Evolutionary conservation across 768 basidiomycete species (phyloP).

Genomic region (Trametes elegans): DNA sequence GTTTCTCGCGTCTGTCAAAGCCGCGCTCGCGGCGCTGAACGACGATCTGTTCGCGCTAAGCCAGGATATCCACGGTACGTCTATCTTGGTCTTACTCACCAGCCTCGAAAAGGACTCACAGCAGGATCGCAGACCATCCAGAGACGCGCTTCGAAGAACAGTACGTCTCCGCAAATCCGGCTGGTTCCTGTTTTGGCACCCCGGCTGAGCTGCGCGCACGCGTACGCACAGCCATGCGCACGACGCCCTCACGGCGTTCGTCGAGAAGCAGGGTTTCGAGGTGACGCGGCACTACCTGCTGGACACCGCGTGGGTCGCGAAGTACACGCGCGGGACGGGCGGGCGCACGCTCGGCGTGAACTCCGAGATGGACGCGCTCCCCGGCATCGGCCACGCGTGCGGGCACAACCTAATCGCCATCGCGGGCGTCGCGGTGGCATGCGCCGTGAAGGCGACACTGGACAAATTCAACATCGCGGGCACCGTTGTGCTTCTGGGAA

Average conservation of each 20-base stretch:
- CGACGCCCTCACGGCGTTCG: slow-evolving; percentile 64
- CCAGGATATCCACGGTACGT: slow-evolving; percentile 67
- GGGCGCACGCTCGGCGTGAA: slow-evolving; percentile 76
- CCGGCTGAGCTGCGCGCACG: too few relatives aligned
- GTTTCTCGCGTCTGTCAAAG: slow-evolving; percentile 58
- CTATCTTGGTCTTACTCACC: not conserved
- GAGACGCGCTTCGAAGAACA: slow-evolving; percentile 68
- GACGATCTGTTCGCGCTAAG: slow-evolving; percentile 58
- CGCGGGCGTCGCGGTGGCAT: slow-evolving; percentile 67
- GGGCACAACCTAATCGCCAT: slow-evolving; percentile 86
- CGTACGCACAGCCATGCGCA: slow-evolving; percentile 64
- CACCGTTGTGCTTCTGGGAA: slow-evolving; percentile 70
- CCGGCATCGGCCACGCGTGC: slow-evolving; percentile 59
- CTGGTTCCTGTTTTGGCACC: too few relatives aligned
- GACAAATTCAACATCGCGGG: slow-evolving; percentile 62
- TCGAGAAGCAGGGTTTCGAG: slow-evolving; percentile 61
- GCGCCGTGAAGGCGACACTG: slow-evolving; percentile 64
- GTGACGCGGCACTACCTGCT: slow-evolving; percentile 61
- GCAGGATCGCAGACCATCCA: slow-evolving; percentile 51
- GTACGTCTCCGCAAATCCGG: too few relatives aligned
- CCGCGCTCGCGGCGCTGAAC: slow-evolving; percentile 51
- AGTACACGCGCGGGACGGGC: slow-evolving; percentile 60
- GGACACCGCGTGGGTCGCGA: slow-evolving; percentile 75
- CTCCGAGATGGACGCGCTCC: slow-evolving; percentile 60
- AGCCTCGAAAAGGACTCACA: not conserved